Evolutionary conservation across 192 early-diverging fungal genomes (phyloP).

Genomic region (Umbelopsis vinacea): DNA sequence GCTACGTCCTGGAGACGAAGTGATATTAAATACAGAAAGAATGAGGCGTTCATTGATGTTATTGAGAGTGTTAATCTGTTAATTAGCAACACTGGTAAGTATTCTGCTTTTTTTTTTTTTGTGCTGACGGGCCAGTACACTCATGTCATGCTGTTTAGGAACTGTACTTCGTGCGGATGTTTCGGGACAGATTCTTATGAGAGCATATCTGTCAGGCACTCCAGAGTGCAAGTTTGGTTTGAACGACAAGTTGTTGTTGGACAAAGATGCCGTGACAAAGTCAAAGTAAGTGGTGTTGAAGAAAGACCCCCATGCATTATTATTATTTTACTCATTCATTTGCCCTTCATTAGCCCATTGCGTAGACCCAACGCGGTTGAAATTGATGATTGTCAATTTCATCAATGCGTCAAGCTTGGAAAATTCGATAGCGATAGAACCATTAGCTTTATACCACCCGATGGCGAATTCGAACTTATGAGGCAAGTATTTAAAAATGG

Average conservation of each 20-base stretch:
- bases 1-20: conserved; percentile 91
- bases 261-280: conserved; percentile 63
- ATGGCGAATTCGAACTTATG: conserved; percentile 97
- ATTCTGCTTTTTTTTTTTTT: conserved; percentile 27
- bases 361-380: conserved; percentile 73
- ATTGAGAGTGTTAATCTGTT: conserved; percentile 96
- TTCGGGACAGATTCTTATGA: conserved; percentile 89
- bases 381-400: conserved; percentile 97
- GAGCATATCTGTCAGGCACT: conserved; percentile 95
- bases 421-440: conserved; percentile 91
- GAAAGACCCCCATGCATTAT: background rate
- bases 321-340: background rate
- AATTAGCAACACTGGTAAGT: conserved; percentile 66
- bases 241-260: conserved; percentile 92
- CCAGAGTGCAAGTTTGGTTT: conserved; percentile 98
- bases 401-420: conserved; percentile 95
- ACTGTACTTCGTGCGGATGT: conserved; percentile 90
- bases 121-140: background rate
- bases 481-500: conserved; percentile 43
- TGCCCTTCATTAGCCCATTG: background rate
- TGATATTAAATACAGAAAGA: conserved; percentile 96
- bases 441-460: conserved; percentile 97
- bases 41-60: conserved; percentile 99
- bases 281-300: conserved; percentile 29
- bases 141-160: conserved; percentile 39